Evolutionary conservation across 805 yeast species (phyloP).

Genomic region (Teunomyces kruisii): DNA sequence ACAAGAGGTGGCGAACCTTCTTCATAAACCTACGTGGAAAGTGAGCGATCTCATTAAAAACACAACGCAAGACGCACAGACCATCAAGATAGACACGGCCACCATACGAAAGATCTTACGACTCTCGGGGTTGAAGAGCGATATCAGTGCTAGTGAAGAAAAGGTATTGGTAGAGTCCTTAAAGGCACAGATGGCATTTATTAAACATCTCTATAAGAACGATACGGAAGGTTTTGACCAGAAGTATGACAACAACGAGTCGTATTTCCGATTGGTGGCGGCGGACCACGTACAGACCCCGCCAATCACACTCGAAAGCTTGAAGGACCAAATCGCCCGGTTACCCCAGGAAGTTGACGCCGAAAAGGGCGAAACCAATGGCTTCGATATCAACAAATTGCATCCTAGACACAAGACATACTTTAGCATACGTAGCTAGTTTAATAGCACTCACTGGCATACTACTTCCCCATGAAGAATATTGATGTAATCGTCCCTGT

Average conservation of each 20-base stretch:
- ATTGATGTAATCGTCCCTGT: too few relatives aligned
- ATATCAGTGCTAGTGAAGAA: conserved; percentile 24
- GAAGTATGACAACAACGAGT: conserved; percentile 16
- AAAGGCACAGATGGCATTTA: conserved; percentile 50
- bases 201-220: conserved; percentile 41
- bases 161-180: conserved; percentile 32
- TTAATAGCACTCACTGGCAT: not conserved
- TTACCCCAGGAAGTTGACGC: conserved; percentile 5
- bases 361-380: conserved; percentile 11
- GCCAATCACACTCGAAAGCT: conserved; percentile 21
- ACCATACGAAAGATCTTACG: conserved; percentile 35
- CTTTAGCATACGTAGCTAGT: conserved; percentile 5
- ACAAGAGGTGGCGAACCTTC: not conserved
- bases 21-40: conserved; percentile 12
- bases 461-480: too few relatives aligned
- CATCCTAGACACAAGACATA: conserved; percentile 1
- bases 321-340: conserved; percentile 9
- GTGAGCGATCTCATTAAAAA: conserved; percentile 10
- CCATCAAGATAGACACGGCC: conserved; percentile 11
- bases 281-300: conserved; percentile 28
- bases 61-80: not conserved
- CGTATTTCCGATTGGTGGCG: conserved; percentile 33
- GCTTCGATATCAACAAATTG: conserved; percentile 6
- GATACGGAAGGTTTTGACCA: not conserved
- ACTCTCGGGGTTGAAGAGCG: conserved; percentile 49